Evolutionary conservation across 2,329 filamentous ascomycete species (phyloP).

Genomic region (Anisogramma anomala): DNA sequence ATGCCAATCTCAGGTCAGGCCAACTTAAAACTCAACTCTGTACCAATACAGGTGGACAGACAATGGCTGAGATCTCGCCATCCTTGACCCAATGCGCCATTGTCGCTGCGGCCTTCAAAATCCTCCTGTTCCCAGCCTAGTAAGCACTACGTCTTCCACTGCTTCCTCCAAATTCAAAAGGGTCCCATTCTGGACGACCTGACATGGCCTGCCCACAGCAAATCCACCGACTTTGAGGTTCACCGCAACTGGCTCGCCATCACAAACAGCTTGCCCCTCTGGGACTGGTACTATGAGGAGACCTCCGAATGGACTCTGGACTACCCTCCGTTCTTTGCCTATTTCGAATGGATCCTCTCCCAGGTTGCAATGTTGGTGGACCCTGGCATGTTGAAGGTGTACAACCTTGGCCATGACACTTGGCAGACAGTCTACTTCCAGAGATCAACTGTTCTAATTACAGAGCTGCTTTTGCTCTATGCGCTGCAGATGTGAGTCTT

Average conservation of each 20-base stretch:
- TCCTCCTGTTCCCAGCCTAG: constrained; percentile 80
- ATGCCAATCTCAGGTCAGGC: background rate
- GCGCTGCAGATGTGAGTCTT: constrained; percentile 59
- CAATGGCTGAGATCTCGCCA: constrained; percentile 73
- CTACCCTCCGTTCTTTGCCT: constrained; percentile 96
- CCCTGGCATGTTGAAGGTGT: constrained; percentile 67
- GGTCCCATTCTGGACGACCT: background rate
- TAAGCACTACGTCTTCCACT: background rate
- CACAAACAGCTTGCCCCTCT: constrained; percentile 74
- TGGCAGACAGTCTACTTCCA: constrained; percentile 95
- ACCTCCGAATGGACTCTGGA: constrained; percentile 99
- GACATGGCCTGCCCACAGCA: constrained; percentile 42
- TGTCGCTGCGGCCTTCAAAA: constrained; percentile 77
- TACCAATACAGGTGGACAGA: constrained; percentile 9
- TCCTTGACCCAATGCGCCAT: constrained; percentile 81
- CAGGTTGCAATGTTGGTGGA: constrained; percentile 68
- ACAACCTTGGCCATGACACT: constrained; percentile 74
- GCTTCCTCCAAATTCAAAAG: background rate
- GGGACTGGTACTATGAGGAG: constrained; percentile 93
- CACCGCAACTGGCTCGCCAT: constrained; percentile 98
- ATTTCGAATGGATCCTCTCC: constrained; percentile 88
- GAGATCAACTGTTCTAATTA: constrained; percentile 71
- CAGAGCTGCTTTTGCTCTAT: constrained; percentile 73
- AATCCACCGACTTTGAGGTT: constrained; percentile 98
- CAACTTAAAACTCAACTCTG: background rate